These are phyloP conservation scores for Cicer arietinum DNA, from an alignment of 306 rosid genomes.

Conservation along the genomic window DNA sequence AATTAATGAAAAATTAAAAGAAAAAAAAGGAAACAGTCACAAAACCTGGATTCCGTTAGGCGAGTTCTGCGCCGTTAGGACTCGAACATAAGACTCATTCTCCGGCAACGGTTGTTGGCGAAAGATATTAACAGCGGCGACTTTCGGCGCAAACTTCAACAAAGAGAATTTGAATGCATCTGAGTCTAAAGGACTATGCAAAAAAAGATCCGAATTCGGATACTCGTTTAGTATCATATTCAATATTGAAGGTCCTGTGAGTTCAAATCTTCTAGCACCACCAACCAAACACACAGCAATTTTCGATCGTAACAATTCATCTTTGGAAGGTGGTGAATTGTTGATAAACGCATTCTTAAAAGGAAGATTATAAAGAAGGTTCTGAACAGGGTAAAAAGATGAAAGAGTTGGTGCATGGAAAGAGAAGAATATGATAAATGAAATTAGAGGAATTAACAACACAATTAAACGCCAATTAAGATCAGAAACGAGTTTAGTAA, in stretches of 20 bases:
- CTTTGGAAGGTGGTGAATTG: conserved; percentile 28
- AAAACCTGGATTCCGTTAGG: conserved; percentile 94
- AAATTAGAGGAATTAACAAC: conserved; percentile 57
- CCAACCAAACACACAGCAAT: conserved; percentile 94
- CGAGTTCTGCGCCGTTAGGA: conserved; percentile 71
- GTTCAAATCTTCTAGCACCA: conserved; percentile 93
- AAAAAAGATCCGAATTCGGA: conserved; percentile 86
- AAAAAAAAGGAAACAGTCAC: background rate
- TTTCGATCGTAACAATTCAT: conserved; percentile 63
- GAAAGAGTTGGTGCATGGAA: conserved; percentile 49
- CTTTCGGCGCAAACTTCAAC: conserved; percentile 62
- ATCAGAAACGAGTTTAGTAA: conserved; percentile 47
- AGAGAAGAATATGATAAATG: conserved; percentile 55
- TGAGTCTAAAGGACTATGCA: conserved; percentile 67
- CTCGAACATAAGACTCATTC: conserved; percentile 67
- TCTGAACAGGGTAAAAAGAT: conserved; percentile 47
- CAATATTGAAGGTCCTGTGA: conserved; percentile 83
- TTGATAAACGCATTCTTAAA: background rate
- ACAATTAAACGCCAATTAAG: conserved; percentile 61
- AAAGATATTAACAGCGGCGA: conserved; percentile 71
- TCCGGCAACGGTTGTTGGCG: conserved; percentile 60
- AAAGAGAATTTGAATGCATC: conserved; percentile 75
- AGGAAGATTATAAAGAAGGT: conserved; percentile 45
- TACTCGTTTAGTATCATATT: conserved; percentile 62
- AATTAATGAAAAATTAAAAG: background rate